Percentiles rank a stretch among this genome's conserved stretches.
Evolutionary conservation across 306 rosid genomes (phyloP).

Genomic region (Malus sieversii): DNA sequence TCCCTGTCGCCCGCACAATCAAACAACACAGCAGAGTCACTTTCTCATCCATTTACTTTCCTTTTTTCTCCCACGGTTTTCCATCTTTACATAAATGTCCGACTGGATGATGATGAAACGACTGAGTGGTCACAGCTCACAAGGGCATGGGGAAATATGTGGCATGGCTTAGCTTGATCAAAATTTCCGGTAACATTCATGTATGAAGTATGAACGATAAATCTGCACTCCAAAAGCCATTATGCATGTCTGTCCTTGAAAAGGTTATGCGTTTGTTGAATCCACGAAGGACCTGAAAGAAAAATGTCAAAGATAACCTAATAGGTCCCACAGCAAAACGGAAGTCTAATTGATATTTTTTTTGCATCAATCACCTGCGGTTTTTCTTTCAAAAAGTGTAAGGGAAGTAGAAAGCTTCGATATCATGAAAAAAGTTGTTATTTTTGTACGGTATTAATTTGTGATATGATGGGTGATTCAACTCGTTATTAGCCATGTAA

Average conservation of each 20-base stretch:
- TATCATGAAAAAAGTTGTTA: too few species aligned
- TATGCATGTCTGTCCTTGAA: background rate
- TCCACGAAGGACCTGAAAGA: background rate
- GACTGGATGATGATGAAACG: background rate
- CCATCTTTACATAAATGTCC: background rate
- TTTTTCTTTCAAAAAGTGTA: background rate
- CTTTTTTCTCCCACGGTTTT: background rate
- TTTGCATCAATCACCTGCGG: too few species aligned
- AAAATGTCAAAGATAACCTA: background rate
- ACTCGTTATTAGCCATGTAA: background rate
- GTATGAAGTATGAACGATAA: background rate
- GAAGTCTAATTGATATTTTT: background rate
- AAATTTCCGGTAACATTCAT: background rate
- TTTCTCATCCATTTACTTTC: slow-evolving; percentile 10
- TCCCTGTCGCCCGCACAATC: slow-evolving; percentile 16
- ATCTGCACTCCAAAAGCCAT: background rate
- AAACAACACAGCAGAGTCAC: slow-evolving; percentile 21
- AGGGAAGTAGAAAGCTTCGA: too few species aligned
- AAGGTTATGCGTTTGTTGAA: background rate
- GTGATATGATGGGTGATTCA: too few species aligned
- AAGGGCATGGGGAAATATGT: background rate
- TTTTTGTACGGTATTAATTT: too few species aligned
- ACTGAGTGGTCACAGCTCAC: background rate
- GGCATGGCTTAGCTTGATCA: background rate
- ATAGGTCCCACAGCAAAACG: background rate